Evolutionary conservation across 2,329 filamentous ascomycete species (phyloP).

Genomic region (Diaporthe velutina): DNA sequence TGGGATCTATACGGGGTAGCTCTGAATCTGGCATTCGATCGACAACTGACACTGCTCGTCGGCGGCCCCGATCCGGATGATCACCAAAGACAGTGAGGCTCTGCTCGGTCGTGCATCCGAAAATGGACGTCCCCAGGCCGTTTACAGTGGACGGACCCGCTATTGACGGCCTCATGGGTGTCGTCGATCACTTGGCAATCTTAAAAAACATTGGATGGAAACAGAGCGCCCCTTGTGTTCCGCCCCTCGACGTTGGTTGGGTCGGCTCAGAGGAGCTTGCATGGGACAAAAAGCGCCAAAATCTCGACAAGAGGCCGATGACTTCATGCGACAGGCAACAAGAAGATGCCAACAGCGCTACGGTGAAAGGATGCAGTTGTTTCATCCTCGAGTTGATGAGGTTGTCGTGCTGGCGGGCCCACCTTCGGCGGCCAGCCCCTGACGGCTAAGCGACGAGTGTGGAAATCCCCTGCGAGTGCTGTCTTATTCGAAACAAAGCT

Average conservation of each 20-base stretch:
- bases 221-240: not conserved
- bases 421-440: conserved; percentile 5
- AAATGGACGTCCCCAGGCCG: not conserved
- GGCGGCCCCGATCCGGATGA: conserved; percentile 9
- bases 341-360: conserved; percentile 18
- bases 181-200: conserved; percentile 29
- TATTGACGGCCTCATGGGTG: conserved; percentile 22
- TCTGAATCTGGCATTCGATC: conserved; percentile 5
- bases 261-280: not conserved
- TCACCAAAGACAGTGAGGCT: conserved; percentile 19
- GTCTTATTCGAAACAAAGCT: conserved; percentile 30
- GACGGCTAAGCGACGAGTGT: conserved; percentile 19
- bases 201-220: conserved; percentile 6
- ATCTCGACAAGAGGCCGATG: not conserved
- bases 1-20: conserved; percentile 1
- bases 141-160: not conserved
- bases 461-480: conserved; percentile 15
- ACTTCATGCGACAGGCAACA: not conserved
- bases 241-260: not conserved
- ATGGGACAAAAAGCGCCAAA: not conserved
- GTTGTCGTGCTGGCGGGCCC: not conserved
- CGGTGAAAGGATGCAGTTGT: not conserved
- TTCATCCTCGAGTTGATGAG: conserved; percentile 17
- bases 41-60: conserved; percentile 3
- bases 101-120: conserved; percentile 22